Percentiles rank a stretch among this genome's conserved stretches.
These are phyloP conservation scores for Triangularia setosa DNA, from an alignment of 2,329 filamentous ascomycete species.

Conservation along the genomic window DNA sequence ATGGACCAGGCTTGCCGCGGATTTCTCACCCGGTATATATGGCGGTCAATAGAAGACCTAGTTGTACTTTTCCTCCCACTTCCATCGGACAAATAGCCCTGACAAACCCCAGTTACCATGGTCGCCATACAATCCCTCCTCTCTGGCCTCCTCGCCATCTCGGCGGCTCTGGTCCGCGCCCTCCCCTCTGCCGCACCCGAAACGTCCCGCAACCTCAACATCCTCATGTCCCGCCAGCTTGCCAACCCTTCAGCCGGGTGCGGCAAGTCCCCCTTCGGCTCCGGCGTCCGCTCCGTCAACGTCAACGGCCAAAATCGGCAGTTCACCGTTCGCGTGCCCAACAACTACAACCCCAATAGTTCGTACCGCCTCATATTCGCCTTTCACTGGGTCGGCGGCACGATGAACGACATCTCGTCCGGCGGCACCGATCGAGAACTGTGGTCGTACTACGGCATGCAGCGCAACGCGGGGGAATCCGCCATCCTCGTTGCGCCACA, in stretches of 20 bases:
- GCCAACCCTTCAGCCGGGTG: constrained; percentile 31
- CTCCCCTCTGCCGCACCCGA: not conserved
- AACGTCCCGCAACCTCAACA: not conserved
- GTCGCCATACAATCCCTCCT: not conserved
- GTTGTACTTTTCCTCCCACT: too few relatives aligned
- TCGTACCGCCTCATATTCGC: constrained; percentile 40
- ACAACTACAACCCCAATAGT: constrained; percentile 34
- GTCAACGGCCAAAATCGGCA: constrained; percentile 37
- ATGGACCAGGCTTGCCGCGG: too few relatives aligned
- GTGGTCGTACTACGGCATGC: constrained; percentile 38
- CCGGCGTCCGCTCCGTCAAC: constrained; percentile 28
- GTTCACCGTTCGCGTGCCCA: constrained; percentile 32
- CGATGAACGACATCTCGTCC: constrained; percentile 32
- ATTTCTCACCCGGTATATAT: too few relatives aligned
- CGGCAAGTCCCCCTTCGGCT: constrained; percentile 28
- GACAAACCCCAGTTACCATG: not conserved
- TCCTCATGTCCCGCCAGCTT: not conserved
- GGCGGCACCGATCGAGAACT: constrained; percentile 20
- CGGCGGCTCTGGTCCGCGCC: not conserved
- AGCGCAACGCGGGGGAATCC: constrained; percentile 29
- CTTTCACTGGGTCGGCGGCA: constrained; percentile 39
- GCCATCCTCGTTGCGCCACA: constrained; percentile 43
- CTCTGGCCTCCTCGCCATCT: not conserved
- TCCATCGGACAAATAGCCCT: not conserved
- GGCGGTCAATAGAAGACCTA: too few relatives aligned